Evolutionary conservation across 139 green algal genomes (phyloP), one percentile per base, ranked within the genome.

Genomic region (Chlorella sp.): DNA sequence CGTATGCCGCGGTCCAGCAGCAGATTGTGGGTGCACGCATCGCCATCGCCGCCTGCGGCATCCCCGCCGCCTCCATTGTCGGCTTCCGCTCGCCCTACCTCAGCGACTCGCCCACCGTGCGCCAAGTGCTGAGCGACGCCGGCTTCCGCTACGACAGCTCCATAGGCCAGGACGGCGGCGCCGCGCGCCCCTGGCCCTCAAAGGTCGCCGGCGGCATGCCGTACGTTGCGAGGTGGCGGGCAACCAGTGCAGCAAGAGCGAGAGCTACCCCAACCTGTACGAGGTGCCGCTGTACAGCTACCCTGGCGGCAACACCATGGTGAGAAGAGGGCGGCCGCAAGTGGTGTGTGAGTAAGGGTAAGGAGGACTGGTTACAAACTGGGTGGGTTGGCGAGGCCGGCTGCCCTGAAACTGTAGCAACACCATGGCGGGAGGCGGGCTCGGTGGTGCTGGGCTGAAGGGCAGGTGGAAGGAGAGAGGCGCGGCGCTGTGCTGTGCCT

Each of bases 121-220:
- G 81, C 43, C 44, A 38, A 8, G 46, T 78, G 54, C n/a, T 86
- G 20, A 77, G 76, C 20, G 48, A 56, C 46, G 60, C 81, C 32
- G 81, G 81, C 44, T 86, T 80, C 77, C 38, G 51, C 40, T 86
- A 86, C 67, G 81, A 86, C 19, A 86, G 72, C 36, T 82, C 81
- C n/a, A 54, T 86, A 4, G 72, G 64, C 58, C 64, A 81, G 22
- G 32, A 41, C 24, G 76, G 54, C 4, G 44, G 67, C 36, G 64
- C 81, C 30, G 22, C 3, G 30, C 64, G 64, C 30, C 64, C 64
- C 64, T 70, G 64, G 64, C 64, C 64, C 9, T 28, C 64, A 3
- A 24, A 40, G 28, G 54, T 46, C 65, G 40, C 38, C 64, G 38
- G 40, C 34, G 36, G 67, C 40, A 62, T 73, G 34, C 81, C 81